These are phyloP conservation scores for Bigelowiella natans DNA, from an alignment of 78 protist species.

Conservation along the genomic window DNA sequence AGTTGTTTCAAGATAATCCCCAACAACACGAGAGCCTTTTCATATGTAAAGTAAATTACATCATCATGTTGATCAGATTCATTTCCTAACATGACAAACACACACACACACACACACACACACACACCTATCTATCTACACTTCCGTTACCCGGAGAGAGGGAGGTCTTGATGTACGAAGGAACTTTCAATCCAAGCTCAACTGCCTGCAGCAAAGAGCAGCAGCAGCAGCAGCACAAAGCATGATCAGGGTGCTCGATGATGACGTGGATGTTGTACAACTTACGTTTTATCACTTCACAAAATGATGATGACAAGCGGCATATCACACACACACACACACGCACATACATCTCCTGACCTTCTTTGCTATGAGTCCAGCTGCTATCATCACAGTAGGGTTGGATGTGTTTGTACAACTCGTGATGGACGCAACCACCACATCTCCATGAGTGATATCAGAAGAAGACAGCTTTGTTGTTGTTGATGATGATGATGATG, in stretches of 20 bases:
- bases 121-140: background rate
- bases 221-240: no score
- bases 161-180: background rate
- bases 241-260: background rate
- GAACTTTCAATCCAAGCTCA: background rate
- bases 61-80: no score
- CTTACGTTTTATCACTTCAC: background rate
- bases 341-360: background rate
- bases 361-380: background rate
- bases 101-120: no score
- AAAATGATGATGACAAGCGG: background rate
- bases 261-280: background rate
- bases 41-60: no score
- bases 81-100: no score
- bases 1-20: background rate
- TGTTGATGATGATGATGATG: no score
- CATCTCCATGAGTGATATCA: no score
- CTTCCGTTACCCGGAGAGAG: background rate
- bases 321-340: background rate
- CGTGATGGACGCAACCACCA: background rate
- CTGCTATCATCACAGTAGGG: background rate
- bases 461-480: no score
- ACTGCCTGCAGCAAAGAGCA: no score
- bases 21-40: background rate
- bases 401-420: background rate